Conservation (phyloP, 257 asterid genomes). For the Fraxinus pennsylvanica region DNA sequence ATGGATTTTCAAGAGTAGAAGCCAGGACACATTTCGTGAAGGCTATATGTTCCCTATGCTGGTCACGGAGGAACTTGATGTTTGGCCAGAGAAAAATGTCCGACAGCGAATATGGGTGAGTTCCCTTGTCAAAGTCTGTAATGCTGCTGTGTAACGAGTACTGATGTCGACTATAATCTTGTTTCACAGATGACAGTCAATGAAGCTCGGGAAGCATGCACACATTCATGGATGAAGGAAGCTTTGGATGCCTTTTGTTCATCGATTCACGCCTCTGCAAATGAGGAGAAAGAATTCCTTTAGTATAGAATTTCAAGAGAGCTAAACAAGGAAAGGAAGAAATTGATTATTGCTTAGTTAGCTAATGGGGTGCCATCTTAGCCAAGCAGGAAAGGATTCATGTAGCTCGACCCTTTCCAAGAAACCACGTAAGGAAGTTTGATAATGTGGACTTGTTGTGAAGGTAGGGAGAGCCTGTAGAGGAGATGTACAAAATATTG, state of each 20-base stretch:
- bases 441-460: constrained; percentile 15
- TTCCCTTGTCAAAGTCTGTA: not conserved
- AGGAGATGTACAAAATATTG: constrained; percentile 31
- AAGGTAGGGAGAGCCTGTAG: constrained; percentile 10
- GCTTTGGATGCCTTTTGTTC: constrained; percentile 65
- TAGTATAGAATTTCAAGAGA: constrained; percentile 8
- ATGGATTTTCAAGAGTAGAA: constrained; percentile 90
- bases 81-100: constrained; percentile 86
- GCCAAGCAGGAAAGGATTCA: not conserved
- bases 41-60: constrained; percentile 81
- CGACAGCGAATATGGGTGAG: constrained; percentile 85
- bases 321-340: constrained; percentile 37
- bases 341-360: constrained; percentile 37
- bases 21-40: constrained; percentile 80
- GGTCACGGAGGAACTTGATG: constrained; percentile 76
- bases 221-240: constrained; percentile 84
- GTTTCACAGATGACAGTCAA: constrained; percentile 58
- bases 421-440: constrained; percentile 24
- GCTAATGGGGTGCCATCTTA: constrained; percentile 15
- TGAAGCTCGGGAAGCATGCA: constrained; percentile 73
- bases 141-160: constrained; percentile 2
- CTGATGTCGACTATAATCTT: constrained; percentile 27
- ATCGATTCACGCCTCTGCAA: constrained; percentile 32
- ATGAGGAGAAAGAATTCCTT: constrained; percentile 36
- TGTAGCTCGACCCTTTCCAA: not conserved